A percentile compares a stretch with the other conserved stretches of the same genome.
Evolutionary conservation across 306 rosid genomes (phyloP).

Genomic region (Malus sieversii): DNA sequence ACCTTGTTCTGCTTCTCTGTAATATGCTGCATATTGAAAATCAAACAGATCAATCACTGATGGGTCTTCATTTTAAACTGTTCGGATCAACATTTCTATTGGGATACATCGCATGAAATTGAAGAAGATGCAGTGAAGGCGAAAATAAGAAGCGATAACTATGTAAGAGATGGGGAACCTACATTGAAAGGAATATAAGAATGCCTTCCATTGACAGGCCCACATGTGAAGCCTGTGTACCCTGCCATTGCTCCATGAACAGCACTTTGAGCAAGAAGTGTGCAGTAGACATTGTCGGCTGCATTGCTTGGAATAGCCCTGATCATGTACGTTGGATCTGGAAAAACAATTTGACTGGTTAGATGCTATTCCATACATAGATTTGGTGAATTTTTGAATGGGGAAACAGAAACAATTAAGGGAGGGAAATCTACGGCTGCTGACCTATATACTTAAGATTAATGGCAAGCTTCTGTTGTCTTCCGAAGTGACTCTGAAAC

Average conservation of each 20-base stretch:
- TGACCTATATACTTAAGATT: conserved; percentile 81
- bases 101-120: background rate
- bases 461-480: conserved; percentile 33
- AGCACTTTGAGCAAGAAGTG: conserved; percentile 87
- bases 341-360: background rate
- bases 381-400: background rate
- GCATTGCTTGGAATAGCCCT: conserved; percentile 88
- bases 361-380: background rate
- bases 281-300: conserved; percentile 82
- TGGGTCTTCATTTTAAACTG: background rate
- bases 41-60: background rate
- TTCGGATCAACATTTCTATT: background rate
- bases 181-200: conserved; percentile 80
- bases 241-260: conserved; percentile 97
- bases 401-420: conserved; percentile 7
- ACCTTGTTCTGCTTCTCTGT: conserved; percentile 73
- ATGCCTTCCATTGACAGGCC: conserved; percentile 82
- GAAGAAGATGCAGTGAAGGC: background rate
- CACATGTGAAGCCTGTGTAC: conserved; percentile 67
- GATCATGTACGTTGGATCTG: conserved; percentile 96
- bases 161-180: conserved; percentile 7
- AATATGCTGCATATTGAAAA: conserved; percentile 46
- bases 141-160: background rate
- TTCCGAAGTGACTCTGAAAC: conserved; percentile 55
- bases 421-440: conserved; percentile 14